phyloP scores from a whole-genome alignment of 164 flowering plant genomes.

The Berberis thunbergii region DNA sequence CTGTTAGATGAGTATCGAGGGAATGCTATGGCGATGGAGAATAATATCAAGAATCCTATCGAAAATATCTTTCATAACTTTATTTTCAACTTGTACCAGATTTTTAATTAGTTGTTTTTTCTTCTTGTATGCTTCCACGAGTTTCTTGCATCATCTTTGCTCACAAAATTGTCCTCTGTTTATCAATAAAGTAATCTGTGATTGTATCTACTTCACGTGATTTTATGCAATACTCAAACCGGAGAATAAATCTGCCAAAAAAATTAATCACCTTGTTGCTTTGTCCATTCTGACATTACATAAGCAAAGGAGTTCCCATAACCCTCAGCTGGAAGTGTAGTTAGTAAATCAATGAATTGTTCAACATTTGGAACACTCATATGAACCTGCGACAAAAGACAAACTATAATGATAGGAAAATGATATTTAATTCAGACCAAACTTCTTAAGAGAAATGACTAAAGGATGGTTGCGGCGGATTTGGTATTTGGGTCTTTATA shows the following conservation, averaged over 20 bases:
- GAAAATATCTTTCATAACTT: too few relatives aligned
- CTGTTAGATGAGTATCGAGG: too few relatives aligned
- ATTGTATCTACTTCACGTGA: too few relatives aligned
- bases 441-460: not conserved
- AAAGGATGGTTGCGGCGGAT: not conserved
- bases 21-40: too few relatives aligned
- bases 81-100: too few relatives aligned
- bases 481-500: not conserved
- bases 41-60: too few relatives aligned
- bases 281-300: slow-evolving; percentile 92
- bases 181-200: too few relatives aligned
- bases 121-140: too few relatives aligned
- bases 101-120: too few relatives aligned
- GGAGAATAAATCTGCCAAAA: not conserved
- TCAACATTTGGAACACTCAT: slow-evolving; percentile 73
- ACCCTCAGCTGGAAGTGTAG: slow-evolving; percentile 55
- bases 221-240: not conserved
- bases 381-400: slow-evolving; percentile 51
- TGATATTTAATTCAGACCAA: not conserved
- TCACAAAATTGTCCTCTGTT: too few relatives aligned
- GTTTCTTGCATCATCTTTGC: too few relatives aligned
- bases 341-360: slow-evolving; percentile 71
- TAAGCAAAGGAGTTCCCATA: slow-evolving; percentile 56
- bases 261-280: slow-evolving; percentile 55
- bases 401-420: not conserved